phyloP scores from a whole-genome alignment of 2,329 filamentous ascomycete species.

The Ophiostoma ulmi region DNA sequence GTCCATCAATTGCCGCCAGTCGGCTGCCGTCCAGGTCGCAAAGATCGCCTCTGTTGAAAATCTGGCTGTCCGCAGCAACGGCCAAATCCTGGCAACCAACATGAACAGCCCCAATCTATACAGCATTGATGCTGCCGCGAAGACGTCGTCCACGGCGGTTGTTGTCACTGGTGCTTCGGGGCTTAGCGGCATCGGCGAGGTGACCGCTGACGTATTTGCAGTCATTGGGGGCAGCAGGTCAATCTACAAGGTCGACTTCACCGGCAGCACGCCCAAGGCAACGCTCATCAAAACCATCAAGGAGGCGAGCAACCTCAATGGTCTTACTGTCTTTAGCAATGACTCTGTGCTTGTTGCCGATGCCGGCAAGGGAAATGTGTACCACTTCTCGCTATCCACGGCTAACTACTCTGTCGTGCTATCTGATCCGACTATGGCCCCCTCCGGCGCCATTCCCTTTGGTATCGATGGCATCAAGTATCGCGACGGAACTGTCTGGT shows the following conservation, averaged over 20 bases:
- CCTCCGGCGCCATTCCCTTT: neutral
- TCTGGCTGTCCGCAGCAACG: constrained; percentile 33
- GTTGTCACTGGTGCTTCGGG: neutral
- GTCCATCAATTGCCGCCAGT: neutral
- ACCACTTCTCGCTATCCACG: neutral
- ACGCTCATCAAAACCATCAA: neutral
- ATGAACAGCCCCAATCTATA: constrained; percentile 33
- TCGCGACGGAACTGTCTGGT: constrained; percentile 26
- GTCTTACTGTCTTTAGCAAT: neutral
- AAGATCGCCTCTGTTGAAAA: constrained; percentile 31
- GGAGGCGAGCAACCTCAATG: neutral
- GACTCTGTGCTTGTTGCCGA: neutral
- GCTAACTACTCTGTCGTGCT: constrained; percentile 1
- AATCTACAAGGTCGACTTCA: neutral
- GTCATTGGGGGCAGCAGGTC: neutral
- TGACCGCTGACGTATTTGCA: neutral
- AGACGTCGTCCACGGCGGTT: neutral
- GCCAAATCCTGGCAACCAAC: constrained; percentile 34
- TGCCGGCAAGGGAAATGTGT: neutral
- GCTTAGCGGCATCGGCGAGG: neutral
- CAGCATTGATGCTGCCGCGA: neutral
- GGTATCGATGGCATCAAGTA: neutral
- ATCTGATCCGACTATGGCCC: neutral
- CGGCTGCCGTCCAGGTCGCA: neutral
- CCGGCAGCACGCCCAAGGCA: neutral